Evolutionary conservation across 2,329 filamentous ascomycete genomes (phyloP), one percentile per base, ranked within the genome.

Genomic region (Fusarium napiforme): DNA sequence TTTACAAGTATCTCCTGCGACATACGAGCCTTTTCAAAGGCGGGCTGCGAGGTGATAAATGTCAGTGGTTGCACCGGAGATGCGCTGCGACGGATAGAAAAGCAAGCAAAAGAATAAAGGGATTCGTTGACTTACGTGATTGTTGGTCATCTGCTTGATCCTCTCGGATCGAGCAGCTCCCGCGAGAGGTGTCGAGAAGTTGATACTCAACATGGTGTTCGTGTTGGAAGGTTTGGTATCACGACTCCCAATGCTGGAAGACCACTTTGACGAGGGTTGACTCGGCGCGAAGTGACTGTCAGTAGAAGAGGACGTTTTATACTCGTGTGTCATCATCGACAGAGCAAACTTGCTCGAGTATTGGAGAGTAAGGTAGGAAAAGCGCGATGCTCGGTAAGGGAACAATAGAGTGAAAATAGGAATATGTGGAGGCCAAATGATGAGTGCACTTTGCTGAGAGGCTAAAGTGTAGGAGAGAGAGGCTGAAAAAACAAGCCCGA

Each of bases 141-240:
- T 82, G 57, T 81, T 82, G 40, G 80, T 78, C 78, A 84, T 81
- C 67, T 83, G 81, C 56, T 82, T 81, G 60, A 84, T 80, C 53
- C 80, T 77, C 61, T 82, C 80, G 7, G 77, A 73, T 8, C 82
- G 80, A 50, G 81, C 81, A 67, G 77, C 73, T 40, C 81, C 82
- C 8, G 79, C 78, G 2, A 83, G 79, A n/a, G 82, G 82, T 30
- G 81, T 80, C n/a, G 80, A 80, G 58, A 84, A 84, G 75, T 83
- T 81, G 60, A 84, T 80, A 18, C 81, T 81, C 46, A 83, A 69
- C 82, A 83, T 83, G 32, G 65, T 77, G 36, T 53, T 61, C 36
- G 64, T 77, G 30, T 56, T 61, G n/a, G 53, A 56, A 36, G 60
- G 49, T 43, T 74, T 74, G 36, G 57, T 74, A 42, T 59, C 52